phyloP scores from a whole-genome alignment of 805 yeast species.

The Candida ovalis region DNA sequence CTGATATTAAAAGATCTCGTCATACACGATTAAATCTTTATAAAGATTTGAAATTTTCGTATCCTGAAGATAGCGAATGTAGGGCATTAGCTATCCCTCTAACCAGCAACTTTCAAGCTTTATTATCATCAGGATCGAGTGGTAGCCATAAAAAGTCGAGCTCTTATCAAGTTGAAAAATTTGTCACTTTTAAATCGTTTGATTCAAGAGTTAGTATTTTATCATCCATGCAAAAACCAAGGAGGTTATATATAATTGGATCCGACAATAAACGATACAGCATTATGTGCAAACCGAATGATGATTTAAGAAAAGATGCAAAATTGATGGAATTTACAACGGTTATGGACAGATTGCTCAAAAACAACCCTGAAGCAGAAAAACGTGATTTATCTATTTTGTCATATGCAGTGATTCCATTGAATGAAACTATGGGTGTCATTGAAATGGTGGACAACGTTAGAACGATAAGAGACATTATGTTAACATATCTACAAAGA shows the following conservation, averaged over 20 bases:
- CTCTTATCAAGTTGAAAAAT: slow-evolving; percentile 15
- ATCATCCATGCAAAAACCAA: slow-evolving; percentile 83
- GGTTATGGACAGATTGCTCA: slow-evolving; percentile 72
- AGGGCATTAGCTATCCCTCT: slow-evolving; percentile 67
- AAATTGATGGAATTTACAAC: slow-evolving; percentile 89
- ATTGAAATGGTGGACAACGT: slow-evolving; percentile 87
- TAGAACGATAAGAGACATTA: slow-evolving; percentile 62
- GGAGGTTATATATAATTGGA: slow-evolving; percentile 70
- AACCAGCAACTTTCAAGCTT: slow-evolving; percentile 61
- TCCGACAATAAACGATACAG: slow-evolving; percentile 72
- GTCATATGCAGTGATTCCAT: slow-evolving; percentile 84
- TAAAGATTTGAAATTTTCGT: slow-evolving; percentile 38
- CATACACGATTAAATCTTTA: slow-evolving; percentile 34
- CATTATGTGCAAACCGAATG: slow-evolving; percentile 78
- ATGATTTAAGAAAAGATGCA: slow-evolving; percentile 93
- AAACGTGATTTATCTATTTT: slow-evolving; percentile 67
- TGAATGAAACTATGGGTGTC: slow-evolving; percentile 82
- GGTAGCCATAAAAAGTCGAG: slow-evolving; percentile 27
- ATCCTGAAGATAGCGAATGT: slow-evolving; percentile 26
- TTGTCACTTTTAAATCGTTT: slow-evolving; percentile 56
- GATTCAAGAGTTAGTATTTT: slow-evolving; percentile 68
- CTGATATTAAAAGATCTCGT: slow-evolving; percentile 34
- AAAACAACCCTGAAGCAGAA: slow-evolving; percentile 65
- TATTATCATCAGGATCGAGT: slow-evolving; percentile 51
- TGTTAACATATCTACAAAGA: slow-evolving; percentile 30